Base-by-base conservation (phyloP, 2,329 filamentous ascomycete species). In the Epichloe typhina region DNA sequence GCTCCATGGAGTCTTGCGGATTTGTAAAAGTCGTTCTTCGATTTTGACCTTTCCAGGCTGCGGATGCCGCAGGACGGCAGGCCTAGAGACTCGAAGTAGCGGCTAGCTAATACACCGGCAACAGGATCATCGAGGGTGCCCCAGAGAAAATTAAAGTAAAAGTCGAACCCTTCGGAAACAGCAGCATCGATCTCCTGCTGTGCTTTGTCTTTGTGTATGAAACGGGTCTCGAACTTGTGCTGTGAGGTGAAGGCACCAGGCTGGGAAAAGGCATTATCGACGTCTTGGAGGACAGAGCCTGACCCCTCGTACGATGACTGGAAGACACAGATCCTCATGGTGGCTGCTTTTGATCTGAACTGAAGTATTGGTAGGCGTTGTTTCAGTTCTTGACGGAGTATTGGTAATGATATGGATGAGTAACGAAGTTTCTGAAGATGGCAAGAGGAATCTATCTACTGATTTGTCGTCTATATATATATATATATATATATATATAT, bases 131-230 rank as follows among this genome's bases (percentile, higher is more conserved):
- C 39, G 6, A 8, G 39, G 11, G 31, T 21, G 12, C 47, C 39
- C 47, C 47, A 49, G 35, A 49, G 38, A 11, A 49, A 37, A 31
- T 43, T 49, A n/a, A 42, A 36, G 39, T 49, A 49, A 26, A 49
- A 42, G 40, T 49, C 47, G 8, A 44, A 49, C 9, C 40, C 40
- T 35, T 49, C 40, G 35, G 47, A 40, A 15, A 43, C 40, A 3
- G 47, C 47, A 3, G 21, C 47, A 6, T 43, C 33, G 33, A 49
- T 44, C 17, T 49, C 17, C 37, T 44, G 39, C 33, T 43, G 21
- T 12, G 17, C 47, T 33, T 15, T 49, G 19, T 43, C n/a, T 21
- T 43, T 49, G 31, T 37, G 36, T 23, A 49, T 49, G 26, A 21
- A 43, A 7, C 47, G 47, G 8, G 6, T 12, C 21, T 43, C 39